These are phyloP conservation scores for Platanthera zijinensis DNA, from an alignment of 106 monocot species.

Conservation along the genomic window DNA sequence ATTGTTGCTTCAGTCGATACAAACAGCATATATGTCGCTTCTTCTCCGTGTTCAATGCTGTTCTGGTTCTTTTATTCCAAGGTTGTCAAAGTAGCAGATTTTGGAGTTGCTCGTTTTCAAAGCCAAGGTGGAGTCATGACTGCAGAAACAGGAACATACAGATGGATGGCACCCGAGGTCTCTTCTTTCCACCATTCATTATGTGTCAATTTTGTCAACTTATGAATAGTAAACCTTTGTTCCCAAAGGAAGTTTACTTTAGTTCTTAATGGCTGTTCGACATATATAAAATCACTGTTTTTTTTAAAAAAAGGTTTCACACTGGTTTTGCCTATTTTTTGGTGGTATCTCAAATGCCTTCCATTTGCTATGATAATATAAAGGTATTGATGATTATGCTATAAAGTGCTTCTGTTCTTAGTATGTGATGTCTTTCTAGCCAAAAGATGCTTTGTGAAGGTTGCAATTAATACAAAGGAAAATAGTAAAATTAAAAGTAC, in stretches of 20 bases:
- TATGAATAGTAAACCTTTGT: not conserved
- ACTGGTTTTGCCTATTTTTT: too few relatives aligned
- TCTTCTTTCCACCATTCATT: not conserved
- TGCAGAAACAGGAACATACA: slow-evolving; percentile 95
- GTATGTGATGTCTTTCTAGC: too few relatives aligned
- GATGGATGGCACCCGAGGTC: slow-evolving; percentile 99
- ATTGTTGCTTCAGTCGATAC: not conserved
- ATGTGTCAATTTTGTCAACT: too few relatives aligned
- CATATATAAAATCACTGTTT: not conserved
- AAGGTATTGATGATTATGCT: too few relatives aligned
- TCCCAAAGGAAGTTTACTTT: not conserved
- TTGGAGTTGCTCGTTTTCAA: slow-evolving; percentile 83
- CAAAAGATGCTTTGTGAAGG: too few relatives aligned
- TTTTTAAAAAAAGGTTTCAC: not conserved
- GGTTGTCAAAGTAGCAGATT: slow-evolving; percentile 92
- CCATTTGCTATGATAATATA: too few relatives aligned
- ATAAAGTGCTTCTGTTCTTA: too few relatives aligned
- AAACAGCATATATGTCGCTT: not conserved
- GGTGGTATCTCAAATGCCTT: too few relatives aligned
- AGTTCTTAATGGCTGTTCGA: not conserved
- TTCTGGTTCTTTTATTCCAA: slow-evolving; percentile 14
- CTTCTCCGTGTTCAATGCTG: not conserved
- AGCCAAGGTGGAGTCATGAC: slow-evolving; percentile 76
- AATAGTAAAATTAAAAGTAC: too few relatives aligned
- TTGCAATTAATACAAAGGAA: too few relatives aligned